Evolutionary conservation across 2,329 filamentous ascomycete species (phyloP).

Genomic region (Exophiala alcalophila): DNA sequence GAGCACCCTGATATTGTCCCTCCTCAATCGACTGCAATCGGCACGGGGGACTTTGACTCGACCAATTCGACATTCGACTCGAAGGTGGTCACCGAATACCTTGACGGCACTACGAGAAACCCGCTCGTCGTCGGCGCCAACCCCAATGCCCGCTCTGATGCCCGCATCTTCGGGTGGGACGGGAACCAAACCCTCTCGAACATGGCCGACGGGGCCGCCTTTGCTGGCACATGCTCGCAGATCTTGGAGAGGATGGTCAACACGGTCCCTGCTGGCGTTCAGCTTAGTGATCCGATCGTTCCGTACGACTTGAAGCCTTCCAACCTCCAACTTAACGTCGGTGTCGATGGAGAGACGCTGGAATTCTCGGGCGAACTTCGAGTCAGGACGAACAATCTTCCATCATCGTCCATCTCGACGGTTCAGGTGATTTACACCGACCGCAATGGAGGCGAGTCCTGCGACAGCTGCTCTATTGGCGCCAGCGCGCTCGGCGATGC

Average conservation of each 20-base stretch:
- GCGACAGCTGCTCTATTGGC: conserved; percentile 19
- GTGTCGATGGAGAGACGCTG: conserved; percentile 51
- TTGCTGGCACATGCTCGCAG: conserved; percentile 13
- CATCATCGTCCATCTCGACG: conserved; percentile 44
- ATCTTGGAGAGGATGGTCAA: conserved; percentile 27
- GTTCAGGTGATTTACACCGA: conserved; percentile 57
- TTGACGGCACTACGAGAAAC: conserved; percentile 33
- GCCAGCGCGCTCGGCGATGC: conserved; percentile 49
- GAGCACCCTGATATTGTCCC: conserved; percentile 36
- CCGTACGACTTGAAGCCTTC: conserved; percentile 23
- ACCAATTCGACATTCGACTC: conserved; percentile 32
- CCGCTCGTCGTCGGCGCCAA: conserved; percentile 28
- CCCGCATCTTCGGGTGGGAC: conserved; percentile 35
- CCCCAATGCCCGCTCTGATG: conserved; percentile 35
- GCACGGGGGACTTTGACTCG: conserved; percentile 31
- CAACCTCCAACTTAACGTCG: conserved; percentile 27
- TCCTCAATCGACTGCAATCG: conserved; percentile 30
- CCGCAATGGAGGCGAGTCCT: conserved; percentile 46
- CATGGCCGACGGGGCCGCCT: conserved; percentile 25
- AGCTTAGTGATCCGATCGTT: conserved; percentile 20
- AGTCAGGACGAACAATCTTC: conserved; percentile 52
- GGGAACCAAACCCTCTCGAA: conserved; percentile 34
- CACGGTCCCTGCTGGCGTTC: conserved; percentile 23
- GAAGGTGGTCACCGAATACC: conserved; percentile 35
- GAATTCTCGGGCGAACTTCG: conserved; percentile 56